phyloP scores from a whole-genome alignment of 352 stramenopile species.

The Pythium chondricola region DNA sequence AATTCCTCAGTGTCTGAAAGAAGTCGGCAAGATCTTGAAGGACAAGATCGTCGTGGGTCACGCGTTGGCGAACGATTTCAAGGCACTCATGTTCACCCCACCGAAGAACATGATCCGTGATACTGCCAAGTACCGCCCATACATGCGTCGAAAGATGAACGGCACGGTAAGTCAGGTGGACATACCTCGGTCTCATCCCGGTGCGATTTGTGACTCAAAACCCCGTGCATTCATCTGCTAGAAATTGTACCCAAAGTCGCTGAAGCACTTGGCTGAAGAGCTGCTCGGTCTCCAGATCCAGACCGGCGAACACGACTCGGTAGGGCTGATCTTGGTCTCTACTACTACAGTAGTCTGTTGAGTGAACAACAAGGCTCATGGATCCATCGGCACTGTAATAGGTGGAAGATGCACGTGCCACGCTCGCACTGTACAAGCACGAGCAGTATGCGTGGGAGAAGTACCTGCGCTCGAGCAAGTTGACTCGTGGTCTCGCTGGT shows the following conservation, averaged over 20 bases:
- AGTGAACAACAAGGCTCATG: no score
- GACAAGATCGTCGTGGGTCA: slow-evolving; percentile 82
- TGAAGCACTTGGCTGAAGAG: slow-evolving; percentile 71
- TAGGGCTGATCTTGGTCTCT: slow-evolving; percentile 10
- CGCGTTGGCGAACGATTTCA: slow-evolving; percentile 82
- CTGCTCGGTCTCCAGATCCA: slow-evolving; percentile 66
- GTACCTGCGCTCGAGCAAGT: slow-evolving; percentile 66
- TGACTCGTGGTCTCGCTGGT: slow-evolving; percentile 36
- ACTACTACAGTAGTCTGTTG: no score
- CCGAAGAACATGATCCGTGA: slow-evolving; percentile 76
- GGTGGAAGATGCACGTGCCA: slow-evolving; percentile 75
- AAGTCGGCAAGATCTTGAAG: slow-evolving; percentile 73
- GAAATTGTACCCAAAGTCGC: slow-evolving; percentile 83
- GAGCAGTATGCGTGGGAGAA: slow-evolving; percentile 85
- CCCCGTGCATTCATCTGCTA: no score
- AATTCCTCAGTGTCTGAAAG: slow-evolving; percentile 56
- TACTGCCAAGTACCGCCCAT: slow-evolving; percentile 77
- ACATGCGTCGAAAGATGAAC: slow-evolving; percentile 83
- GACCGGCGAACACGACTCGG: slow-evolving; percentile 84
- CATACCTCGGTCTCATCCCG: no score
- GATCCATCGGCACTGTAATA: no score
- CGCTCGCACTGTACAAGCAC: slow-evolving; percentile 75
- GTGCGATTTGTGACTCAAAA: no score
- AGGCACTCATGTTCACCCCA: slow-evolving; percentile 81
- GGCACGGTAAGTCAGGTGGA: slow-evolving; percentile 31